Evolutionary conservation across 2,329 filamentous ascomycete genomes (phyloP).

Genomic region (Exserohilum turcica): DNA sequence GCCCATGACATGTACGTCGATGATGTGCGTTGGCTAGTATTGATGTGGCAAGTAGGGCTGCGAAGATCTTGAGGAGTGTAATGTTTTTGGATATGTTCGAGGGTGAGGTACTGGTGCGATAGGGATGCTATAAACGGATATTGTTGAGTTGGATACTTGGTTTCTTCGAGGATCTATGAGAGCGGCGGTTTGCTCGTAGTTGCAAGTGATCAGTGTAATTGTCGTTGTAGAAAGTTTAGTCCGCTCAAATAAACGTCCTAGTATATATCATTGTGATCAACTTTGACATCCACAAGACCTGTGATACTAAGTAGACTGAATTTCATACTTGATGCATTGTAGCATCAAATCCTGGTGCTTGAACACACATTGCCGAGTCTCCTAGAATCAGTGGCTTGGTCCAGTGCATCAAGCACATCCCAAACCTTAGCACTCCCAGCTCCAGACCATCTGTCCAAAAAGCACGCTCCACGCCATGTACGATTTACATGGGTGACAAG

Average conservation of each 20-base stretch:
- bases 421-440: conserved; percentile 59
- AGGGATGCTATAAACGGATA: neutral
- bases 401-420: conserved; percentile 54
- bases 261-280: neutral
- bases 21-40: conserved; percentile 6
- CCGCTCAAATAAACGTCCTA: neutral
- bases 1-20: neutral
- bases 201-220: neutral
- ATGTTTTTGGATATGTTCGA: neutral
- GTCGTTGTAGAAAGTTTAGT: neutral
- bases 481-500: conserved; percentile 59
- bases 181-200: neutral
- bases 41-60: neutral
- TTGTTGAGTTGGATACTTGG: neutral
- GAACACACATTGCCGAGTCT: conserved; percentile 45
- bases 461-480: conserved; percentile 59
- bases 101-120: neutral
- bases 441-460: conserved; percentile 58
- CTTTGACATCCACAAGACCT: neutral
- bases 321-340: conserved; percentile 42
- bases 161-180: too few species aligned
- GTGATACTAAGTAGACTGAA: neutral
- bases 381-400: conserved; percentile 20
- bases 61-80: neutral
- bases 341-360: conserved; percentile 60